Evolutionary conservation across 2,329 filamentous ascomycete genomes (phyloP).

Genomic region (Daldinia sp.): DNA sequence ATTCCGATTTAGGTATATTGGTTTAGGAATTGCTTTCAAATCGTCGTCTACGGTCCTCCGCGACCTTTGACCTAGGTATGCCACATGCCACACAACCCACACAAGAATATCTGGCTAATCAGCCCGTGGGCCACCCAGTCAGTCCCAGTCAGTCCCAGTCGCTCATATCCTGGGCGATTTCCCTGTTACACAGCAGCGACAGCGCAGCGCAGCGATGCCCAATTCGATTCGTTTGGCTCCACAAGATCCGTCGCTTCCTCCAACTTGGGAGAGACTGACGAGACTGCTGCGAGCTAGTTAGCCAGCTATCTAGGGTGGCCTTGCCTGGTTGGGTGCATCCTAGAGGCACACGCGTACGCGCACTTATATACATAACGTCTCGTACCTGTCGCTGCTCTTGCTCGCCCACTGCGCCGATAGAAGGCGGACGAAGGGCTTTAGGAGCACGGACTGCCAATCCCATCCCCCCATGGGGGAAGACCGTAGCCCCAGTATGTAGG

Average conservation of each 20-base stretch:
- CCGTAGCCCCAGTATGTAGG: conserved; percentile 14
- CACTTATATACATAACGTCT: conserved; percentile 7
- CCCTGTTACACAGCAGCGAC: conserved; percentile 32
- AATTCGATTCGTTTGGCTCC: conserved; percentile 29
- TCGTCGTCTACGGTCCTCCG: conserved; percentile 20
- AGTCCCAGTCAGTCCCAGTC: conserved; percentile 25
- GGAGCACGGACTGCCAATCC: conserved; percentile 33
- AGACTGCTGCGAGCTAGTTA: conserved; percentile 23
- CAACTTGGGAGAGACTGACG: conserved; percentile 22
- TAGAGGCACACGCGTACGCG: conserved; percentile 19
- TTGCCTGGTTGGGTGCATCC: conserved; percentile 18
- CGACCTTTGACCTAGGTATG: conserved; percentile 38
- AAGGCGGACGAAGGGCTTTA: conserved; percentile 11
- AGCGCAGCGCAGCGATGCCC: conserved; percentile 32
- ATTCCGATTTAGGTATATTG: conserved; percentile 21
- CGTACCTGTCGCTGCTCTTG: conserved; percentile 9
- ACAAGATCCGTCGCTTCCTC: conserved; percentile 35
- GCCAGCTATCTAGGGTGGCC: conserved; percentile 7
- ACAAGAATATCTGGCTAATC: conserved; percentile 36
- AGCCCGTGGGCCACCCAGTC: conserved; percentile 25
- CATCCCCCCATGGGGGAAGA: conserved; percentile 18
- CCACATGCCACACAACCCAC: conserved; percentile 29
- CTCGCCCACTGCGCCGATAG: not conserved
- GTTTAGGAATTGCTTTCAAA: conserved; percentile 30
- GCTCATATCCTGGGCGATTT: conserved; percentile 26